A percentile compares a stretch with the other conserved stretches of the same genome.
Evolutionary conservation across 1,284 basidiomycete species (phyloP).

Genomic region (Athelia psychrophila): DNA sequence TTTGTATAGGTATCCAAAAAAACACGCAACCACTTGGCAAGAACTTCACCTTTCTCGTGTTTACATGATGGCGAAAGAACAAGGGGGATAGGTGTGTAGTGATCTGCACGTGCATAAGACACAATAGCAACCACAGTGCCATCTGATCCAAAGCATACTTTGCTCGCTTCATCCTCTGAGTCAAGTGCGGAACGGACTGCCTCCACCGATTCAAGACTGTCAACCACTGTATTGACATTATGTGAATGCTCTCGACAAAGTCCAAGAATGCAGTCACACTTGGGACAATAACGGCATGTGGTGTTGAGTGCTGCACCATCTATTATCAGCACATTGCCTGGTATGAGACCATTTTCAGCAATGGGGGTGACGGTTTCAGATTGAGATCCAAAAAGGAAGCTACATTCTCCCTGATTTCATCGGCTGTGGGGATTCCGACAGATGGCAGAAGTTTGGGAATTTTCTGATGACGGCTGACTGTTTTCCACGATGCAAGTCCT

Average conservation of each 20-base stretch:
- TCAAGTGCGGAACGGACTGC: slow-evolving; percentile 11
- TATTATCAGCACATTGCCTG: slow-evolving; percentile 18
- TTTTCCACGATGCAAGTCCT: slow-evolving; percentile 18
- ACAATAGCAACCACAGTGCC: slow-evolving; percentile 23
- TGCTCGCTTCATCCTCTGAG: slow-evolving; percentile 1
- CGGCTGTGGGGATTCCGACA: slow-evolving; percentile 11
- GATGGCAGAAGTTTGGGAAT: slow-evolving; percentile 13
- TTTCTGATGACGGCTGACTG: slow-evolving; percentile 7
- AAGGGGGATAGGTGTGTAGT: slow-evolving; percentile 19
- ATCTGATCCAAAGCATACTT: slow-evolving; percentile 20
- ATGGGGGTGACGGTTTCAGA: slow-evolving; percentile 7
- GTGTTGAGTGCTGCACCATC: slow-evolving; percentile 25
- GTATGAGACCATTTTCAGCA: not conserved
- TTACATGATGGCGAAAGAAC: slow-evolving; percentile 23
- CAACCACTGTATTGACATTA: slow-evolving; percentile 8
- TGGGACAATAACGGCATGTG: slow-evolving; percentile 11
- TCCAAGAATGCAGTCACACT: not conserved
- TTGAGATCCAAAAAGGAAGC: slow-evolving; percentile 12
- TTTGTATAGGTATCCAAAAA: slow-evolving; percentile 12
- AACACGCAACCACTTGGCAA: slow-evolving; percentile 14
- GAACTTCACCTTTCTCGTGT: slow-evolving; percentile 15
- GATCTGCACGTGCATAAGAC: slow-evolving; percentile 12
- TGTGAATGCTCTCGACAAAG: slow-evolving; percentile 14
- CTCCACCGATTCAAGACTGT: not conserved
- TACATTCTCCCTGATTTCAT: slow-evolving; percentile 18